phyloP scores from a whole-genome alignment of 2,329 filamentous ascomycete genomes.

The Botrytis pseudocinerea region DNA sequence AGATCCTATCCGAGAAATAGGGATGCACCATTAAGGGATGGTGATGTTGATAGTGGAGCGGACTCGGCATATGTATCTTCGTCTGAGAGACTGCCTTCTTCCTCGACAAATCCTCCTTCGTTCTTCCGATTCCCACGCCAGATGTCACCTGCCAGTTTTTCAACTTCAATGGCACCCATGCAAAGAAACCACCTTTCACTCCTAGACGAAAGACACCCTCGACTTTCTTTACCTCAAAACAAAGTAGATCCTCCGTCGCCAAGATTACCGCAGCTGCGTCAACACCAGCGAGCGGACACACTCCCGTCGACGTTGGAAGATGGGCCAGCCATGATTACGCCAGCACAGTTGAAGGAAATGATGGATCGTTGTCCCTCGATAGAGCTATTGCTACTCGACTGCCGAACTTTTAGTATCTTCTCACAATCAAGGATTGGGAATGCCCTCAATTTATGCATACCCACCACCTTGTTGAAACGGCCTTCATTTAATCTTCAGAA shows the following conservation, averaged over 20 bases:
- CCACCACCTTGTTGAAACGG: constrained; percentile 88
- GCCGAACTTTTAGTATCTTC: constrained; percentile 84
- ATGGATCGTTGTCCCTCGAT: constrained; percentile 47
- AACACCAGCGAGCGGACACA: constrained; percentile 50
- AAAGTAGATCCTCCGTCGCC: constrained; percentile 47
- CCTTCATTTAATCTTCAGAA: constrained; percentile 88
- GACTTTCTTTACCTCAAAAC: constrained; percentile 55
- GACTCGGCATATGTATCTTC: constrained; percentile 56
- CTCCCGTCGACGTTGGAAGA: constrained; percentile 53
- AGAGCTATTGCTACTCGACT: constrained; percentile 69
- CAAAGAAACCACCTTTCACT: constrained; percentile 35
- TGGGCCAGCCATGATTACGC: constrained; percentile 54
- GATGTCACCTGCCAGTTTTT: constrained; percentile 49
- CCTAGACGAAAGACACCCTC: constrained; percentile 53
- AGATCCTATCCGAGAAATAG: constrained; percentile 28
- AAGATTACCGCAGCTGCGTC: constrained; percentile 30
- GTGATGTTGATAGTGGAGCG: constrained; percentile 48
- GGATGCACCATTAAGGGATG: constrained; percentile 34
- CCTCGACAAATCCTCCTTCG: constrained; percentile 33
- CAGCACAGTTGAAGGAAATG: constrained; percentile 56
- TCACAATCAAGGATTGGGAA: constrained; percentile 70
- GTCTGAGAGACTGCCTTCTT: constrained; percentile 45
- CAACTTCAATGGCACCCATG: constrained; percentile 35
- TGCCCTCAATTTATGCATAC: constrained; percentile 92
- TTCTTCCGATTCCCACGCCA: constrained; percentile 48